Base-by-base conservation (phyloP, 192 early-diverging fungal species). In the Funneliformis geosporum region DNA sequence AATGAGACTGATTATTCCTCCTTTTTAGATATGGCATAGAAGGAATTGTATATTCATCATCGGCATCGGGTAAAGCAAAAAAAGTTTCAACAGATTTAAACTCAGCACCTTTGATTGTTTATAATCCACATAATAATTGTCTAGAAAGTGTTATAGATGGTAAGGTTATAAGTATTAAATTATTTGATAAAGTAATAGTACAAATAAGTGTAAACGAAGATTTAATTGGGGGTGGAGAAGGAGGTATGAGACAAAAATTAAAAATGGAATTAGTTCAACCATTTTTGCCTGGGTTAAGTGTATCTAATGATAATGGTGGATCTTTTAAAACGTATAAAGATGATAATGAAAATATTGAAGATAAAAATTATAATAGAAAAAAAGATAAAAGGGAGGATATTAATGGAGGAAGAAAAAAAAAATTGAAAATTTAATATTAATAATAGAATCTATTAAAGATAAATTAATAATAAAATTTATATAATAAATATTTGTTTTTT, bases 171-270 rank as follows among this genome's bases (percentile, higher is more conserved):
- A 86, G 78, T 47, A 87, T 97, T 8, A 87, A 90, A 69, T 83
- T 97, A 21, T 98, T 98, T 84, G 84, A 89, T 80, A 92, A 92
- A 82, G 92, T 97, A 12, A 87, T 89, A 59, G 95, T 98, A 7
- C 84, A 90, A 59, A 90, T 96, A 67, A 86, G 84, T 46, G 86
- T 91, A 65, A 84, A 90, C 59, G 83, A 87, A 78, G 85, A 86
- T 79, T 60, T 83, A 44, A 82, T 77, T 60, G 82, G 80, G 64
- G 87, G 84, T 44, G 90, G 86, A 64, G 86, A 85, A 55, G 84
- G 85, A 4, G 88, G 88, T 65, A 88, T 90, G 88, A 79, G 89
- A 44, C 88, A 91, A 82, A 91, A 90, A 81, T 82, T 91, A 73
- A 87, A 90, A 79, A 87, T 91, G 87, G 80, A 80, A 25, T 66